Conservation (phyloP, 164 flowering plant species). For the Nymphaea thermarum region DNA sequence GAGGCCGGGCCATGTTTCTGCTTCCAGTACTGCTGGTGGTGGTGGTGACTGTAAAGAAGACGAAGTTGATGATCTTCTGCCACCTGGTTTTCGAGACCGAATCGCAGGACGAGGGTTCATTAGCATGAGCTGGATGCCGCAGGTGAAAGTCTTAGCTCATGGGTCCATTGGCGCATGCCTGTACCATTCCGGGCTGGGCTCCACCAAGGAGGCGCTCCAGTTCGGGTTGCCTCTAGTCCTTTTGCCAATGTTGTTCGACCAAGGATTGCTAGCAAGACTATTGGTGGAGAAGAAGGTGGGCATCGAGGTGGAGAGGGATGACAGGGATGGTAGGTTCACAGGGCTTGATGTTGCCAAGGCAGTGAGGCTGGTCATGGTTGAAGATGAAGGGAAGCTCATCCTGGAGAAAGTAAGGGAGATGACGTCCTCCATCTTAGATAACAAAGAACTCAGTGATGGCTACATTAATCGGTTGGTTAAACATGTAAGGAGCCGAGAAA, state of each 20-base stretch:
- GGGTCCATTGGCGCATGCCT: constrained; percentile 37
- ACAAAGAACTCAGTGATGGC: constrained; percentile 14
- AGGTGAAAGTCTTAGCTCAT: constrained; percentile 36
- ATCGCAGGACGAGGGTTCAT: constrained; percentile 5
- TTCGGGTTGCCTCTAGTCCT: constrained; percentile 33
- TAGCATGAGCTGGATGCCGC: neutral
- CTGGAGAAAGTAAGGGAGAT: constrained; percentile 9
- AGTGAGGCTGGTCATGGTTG: constrained; percentile 23
- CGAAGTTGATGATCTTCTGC: neutral
- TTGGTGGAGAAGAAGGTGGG: constrained; percentile 28
- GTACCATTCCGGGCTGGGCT: constrained; percentile 63
- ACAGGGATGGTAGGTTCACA: constrained; percentile 25
- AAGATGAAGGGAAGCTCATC: constrained; percentile 14
- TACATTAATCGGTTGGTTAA: constrained; percentile 16
- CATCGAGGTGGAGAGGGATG: constrained; percentile 25
- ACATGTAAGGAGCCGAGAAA: constrained; percentile 2
- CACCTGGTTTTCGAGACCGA: neutral
- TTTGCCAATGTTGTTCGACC: constrained; percentile 23
- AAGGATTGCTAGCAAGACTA: constrained; percentile 21
- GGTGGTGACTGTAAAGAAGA: neutral
- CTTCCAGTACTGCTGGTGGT: neutral
- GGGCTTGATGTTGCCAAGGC: constrained; percentile 18
- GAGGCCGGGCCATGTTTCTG: neutral
- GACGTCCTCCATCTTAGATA: constrained; percentile 2
- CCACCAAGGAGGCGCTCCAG: constrained; percentile 34